These are phyloP conservation scores for Russula sp. DNA, from an alignment of 768 basidiomycete species.

Conservation along the genomic window DNA sequence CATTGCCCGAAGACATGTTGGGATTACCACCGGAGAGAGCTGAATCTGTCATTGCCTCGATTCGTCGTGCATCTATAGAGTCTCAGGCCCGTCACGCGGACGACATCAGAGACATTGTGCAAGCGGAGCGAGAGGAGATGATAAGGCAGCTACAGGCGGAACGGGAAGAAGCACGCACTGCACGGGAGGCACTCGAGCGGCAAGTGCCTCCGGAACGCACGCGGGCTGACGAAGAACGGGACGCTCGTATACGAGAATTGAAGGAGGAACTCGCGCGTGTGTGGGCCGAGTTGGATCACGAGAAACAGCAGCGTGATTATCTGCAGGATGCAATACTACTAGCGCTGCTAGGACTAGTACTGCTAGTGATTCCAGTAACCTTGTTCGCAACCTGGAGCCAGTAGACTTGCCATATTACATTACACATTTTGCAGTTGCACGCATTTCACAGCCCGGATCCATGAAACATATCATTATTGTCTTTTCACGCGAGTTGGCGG, in stretches of 20 bases:
- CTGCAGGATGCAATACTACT: no score
- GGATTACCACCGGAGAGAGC: conserved; percentile 32
- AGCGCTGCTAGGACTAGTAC: no score
- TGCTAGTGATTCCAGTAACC: no score
- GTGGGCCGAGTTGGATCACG: conserved; percentile 59
- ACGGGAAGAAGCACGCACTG: conserved; percentile 29
- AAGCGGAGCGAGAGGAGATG: conserved; percentile 31
- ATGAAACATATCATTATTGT: no score
- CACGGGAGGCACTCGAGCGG: conserved; percentile 24
- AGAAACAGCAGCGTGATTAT: conserved; percentile 56
- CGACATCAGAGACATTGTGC: conserved; percentile 49
- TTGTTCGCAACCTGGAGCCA: no score
- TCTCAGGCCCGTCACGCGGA: conserved; percentile 55
- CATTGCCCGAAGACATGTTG: conserved; percentile 24
- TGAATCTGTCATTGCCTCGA: conserved; percentile 38
- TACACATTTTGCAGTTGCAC: no score
- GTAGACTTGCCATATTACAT: no score
- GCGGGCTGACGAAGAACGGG: conserved; percentile 47
- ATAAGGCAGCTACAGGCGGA: conserved; percentile 21
- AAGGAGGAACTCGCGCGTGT: conserved; percentile 60
- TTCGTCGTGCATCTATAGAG: conserved; percentile 47
- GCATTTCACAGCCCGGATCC: no score
- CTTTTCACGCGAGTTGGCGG: no score
- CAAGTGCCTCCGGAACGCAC: conserved; percentile 23
- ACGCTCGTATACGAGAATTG: conserved; percentile 54